These are phyloP conservation scores for Saturnispora silvae DNA, from an alignment of 805 yeast species.

Conservation along the genomic window DNA sequence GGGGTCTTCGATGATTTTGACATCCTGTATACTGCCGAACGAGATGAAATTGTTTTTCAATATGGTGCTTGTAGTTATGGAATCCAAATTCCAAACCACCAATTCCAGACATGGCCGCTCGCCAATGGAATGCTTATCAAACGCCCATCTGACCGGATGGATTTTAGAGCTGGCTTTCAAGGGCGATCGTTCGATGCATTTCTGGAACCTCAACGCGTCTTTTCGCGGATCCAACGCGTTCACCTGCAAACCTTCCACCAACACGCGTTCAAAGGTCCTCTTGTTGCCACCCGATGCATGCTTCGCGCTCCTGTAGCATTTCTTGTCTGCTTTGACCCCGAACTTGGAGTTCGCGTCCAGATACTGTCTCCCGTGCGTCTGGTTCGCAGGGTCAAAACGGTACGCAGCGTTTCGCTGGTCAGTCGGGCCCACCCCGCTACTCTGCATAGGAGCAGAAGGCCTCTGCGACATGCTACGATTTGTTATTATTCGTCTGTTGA, in stretches of 20 bases:
- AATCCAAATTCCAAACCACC: conserved; percentile 57
- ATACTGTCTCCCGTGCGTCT: conserved; percentile 1
- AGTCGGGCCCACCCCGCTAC: no score
- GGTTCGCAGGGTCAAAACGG: conserved; percentile 1
- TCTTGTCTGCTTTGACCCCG: neutral
- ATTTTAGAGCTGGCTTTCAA: neutral
- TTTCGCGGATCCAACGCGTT: conserved; percentile 3
- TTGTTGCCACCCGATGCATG: no score
- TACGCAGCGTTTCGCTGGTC: no score
- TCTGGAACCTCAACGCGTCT: neutral
- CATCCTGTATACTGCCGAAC: conserved; percentile 53
- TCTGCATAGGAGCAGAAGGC: no score
- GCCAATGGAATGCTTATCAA: conserved; percentile 66
- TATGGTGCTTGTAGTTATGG: conserved; percentile 35
- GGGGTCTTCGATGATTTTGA: conserved; percentile 57
- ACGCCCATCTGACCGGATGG: conserved; percentile 23
- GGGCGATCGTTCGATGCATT: neutral
- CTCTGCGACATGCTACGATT: no score
- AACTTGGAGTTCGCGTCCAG: neutral
- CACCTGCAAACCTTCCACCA: neutral
- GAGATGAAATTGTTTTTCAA: conserved; percentile 44
- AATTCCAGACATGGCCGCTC: conserved; percentile 63
- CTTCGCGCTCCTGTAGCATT: no score
- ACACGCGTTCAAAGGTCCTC: conserved; percentile 1
- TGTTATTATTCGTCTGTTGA: no score